These are phyloP conservation scores for Neofusicoccum cordaticola DNA, from an alignment of 2,329 filamentous ascomycete species.

Conservation along the genomic window DNA sequence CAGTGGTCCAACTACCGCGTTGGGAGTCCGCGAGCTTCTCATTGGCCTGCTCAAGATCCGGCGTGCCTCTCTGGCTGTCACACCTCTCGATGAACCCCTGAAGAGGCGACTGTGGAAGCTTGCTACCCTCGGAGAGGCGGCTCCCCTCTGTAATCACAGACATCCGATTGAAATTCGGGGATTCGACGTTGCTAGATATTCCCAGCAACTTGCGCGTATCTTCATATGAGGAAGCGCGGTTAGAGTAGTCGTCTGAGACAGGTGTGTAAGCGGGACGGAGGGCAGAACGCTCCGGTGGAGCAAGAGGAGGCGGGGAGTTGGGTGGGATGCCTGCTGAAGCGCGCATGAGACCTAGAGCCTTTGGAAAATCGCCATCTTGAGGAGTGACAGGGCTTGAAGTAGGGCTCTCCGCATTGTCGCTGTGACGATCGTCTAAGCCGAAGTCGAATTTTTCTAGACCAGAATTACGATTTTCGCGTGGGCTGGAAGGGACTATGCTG, in stretches of 20 bases:
- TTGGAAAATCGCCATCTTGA: slow-evolving; percentile 13
- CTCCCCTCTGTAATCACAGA: not conserved
- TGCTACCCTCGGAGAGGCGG: not conserved
- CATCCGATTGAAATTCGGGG: not conserved
- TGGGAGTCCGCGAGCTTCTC: not conserved
- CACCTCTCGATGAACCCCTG: not conserved
- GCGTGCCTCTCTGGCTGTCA: not conserved
- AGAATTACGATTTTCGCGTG: slow-evolving; percentile 1
- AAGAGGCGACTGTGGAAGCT: not conserved
- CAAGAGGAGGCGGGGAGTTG: slow-evolving; percentile 25
- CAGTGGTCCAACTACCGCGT: not conserved
- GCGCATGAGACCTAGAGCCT: slow-evolving; percentile 18
- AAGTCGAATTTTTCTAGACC: slow-evolving; percentile 30
- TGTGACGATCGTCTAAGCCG: slow-evolving; percentile 13
- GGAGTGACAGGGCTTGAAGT: not conserved
- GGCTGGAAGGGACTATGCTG: slow-evolving; percentile 4
- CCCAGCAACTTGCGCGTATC: slow-evolving; percentile 13
- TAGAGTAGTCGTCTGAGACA: not conserved
- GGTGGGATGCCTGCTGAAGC: slow-evolving; percentile 26
- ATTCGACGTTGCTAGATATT: not conserved
- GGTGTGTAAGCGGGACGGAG: slow-evolving; percentile 17
- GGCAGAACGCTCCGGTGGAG: slow-evolving; percentile 27
- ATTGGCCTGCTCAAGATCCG: not conserved
- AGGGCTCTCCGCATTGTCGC: slow-evolving; percentile 2
- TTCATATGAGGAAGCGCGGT: slow-evolving; percentile 10